These are phyloP conservation scores for Komagataella phaffii DNA, from an alignment of 805 yeast species.

Conservation along the genomic window DNA sequence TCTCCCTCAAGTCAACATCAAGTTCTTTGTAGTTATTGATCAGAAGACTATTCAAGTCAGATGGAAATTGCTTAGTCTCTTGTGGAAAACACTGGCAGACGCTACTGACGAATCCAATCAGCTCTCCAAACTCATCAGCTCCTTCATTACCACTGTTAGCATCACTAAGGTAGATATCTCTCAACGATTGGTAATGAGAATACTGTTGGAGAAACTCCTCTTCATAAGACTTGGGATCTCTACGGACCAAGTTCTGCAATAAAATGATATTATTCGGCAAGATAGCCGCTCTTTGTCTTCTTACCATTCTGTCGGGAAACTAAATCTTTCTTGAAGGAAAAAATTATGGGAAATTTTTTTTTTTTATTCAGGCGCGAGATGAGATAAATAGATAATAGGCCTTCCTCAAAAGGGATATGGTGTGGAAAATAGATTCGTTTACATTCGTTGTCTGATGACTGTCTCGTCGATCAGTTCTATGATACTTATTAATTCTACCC, in stretches of 20 bases:
- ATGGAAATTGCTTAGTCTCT: slow-evolving; percentile 77
- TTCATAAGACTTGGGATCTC: slow-evolving; percentile 88
- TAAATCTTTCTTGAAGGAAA: background rate
- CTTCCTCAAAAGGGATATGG: background rate
- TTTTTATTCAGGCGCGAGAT: background rate
- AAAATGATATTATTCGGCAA: slow-evolving; percentile 86
- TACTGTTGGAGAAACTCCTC: slow-evolving; percentile 92
- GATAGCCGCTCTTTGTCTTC: slow-evolving; percentile 77
- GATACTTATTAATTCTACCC: background rate
- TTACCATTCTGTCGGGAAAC: background rate
- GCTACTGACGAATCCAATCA: slow-evolving; percentile 84
- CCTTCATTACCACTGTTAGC: slow-evolving; percentile 52
- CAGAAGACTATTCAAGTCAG: slow-evolving; percentile 59
- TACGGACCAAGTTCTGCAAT: slow-evolving; percentile 80
- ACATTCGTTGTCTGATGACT: background rate
- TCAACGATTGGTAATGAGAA: slow-evolving; percentile 79
- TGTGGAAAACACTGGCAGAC: slow-evolving; percentile 84
- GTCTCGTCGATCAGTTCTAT: background rate
- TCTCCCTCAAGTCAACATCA: slow-evolving; percentile 79
- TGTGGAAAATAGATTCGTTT: background rate
- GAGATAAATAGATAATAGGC: background rate
- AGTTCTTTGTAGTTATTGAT: slow-evolving; percentile 68
- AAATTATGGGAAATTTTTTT: background rate
- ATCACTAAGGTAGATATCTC: slow-evolving; percentile 59
- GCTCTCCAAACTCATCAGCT: slow-evolving; percentile 61